Conservation (phyloP, 768 basidiomycete genomes). For the Lactarius deliciosus region DNA sequence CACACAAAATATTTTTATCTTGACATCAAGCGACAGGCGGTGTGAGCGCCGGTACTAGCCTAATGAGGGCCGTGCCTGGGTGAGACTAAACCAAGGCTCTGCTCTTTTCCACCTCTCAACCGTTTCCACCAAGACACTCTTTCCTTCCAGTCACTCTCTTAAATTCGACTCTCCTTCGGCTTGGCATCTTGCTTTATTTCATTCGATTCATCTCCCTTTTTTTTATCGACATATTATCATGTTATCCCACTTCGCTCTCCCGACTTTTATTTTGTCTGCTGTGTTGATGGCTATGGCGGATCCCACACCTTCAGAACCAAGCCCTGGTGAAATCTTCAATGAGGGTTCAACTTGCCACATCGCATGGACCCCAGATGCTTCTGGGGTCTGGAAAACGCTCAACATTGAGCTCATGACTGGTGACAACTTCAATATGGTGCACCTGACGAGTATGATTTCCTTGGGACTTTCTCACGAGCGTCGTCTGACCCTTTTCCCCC, state of each 20-base stretch:
- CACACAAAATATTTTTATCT: no score
- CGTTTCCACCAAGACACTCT: neutral
- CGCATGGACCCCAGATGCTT: constrained; percentile 58
- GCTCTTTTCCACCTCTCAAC: neutral
- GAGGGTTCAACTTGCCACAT: constrained; percentile 56
- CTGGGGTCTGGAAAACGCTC: constrained; percentile 68
- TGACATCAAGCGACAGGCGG: no score
- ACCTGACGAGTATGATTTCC: constrained; percentile 54
- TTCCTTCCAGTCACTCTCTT: constrained; percentile 11
- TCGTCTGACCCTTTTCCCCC: constrained; percentile 8
- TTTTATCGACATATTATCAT: constrained; percentile 1
- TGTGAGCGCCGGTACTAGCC: no score
- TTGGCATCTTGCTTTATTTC: neutral
- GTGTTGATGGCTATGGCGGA: constrained; percentile 47
- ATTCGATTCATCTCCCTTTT: neutral
- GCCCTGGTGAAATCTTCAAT: constrained; percentile 57
- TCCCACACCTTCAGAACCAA: constrained; percentile 57
- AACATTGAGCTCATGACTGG: constrained; percentile 81
- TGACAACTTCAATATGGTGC: constrained; percentile 64
- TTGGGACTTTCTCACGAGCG: neutral
- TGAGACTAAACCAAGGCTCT: neutral
- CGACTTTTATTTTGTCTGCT: constrained; percentile 24
- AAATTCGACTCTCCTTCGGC: constrained; percentile 9
- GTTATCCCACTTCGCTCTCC: constrained; percentile 23
- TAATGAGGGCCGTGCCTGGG: neutral